Evolutionary conservation across 345 rosid genomes (phyloP).

Genomic region (Citrus medica): DNA sequence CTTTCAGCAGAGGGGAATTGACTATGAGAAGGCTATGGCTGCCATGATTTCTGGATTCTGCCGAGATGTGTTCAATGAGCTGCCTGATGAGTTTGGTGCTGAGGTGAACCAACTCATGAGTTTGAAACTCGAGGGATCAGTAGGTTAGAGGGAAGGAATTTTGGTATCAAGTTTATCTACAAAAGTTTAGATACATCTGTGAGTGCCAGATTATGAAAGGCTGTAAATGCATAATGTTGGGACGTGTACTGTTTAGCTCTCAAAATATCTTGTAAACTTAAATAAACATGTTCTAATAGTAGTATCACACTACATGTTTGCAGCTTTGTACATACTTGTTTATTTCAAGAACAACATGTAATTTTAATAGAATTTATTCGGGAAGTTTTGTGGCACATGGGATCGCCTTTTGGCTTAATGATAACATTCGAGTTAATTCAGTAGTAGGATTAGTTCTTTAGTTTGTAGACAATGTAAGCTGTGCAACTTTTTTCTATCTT

Average conservation of each 20-base stretch:
- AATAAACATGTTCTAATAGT: background rate
- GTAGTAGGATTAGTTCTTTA: too few species aligned
- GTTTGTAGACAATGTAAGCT: too few species aligned
- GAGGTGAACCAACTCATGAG: slow-evolving; percentile 95
- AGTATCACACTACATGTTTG: background rate
- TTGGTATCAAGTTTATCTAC: background rate
- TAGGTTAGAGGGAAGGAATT: slow-evolving; percentile 44
- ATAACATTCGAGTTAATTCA: too few species aligned
- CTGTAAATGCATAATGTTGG: background rate
- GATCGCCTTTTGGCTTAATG: too few species aligned
- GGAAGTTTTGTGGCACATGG: background rate
- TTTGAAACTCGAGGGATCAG: slow-evolving; percentile 92
- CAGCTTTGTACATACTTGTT: background rate
- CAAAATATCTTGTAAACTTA: background rate
- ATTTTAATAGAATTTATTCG: too few species aligned
- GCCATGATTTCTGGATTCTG: slow-evolving; percentile 96
- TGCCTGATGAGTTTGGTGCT: slow-evolving; percentile 87
- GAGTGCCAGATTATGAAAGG: background rate
- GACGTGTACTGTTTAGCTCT: background rate
- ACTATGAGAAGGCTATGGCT: slow-evolving; percentile 94
- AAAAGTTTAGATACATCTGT: background rate
- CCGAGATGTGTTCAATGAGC: slow-evolving; percentile 83
- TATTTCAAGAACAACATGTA: background rate
- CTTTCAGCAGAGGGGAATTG: slow-evolving; percentile 96
- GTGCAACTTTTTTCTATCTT: too few species aligned